These are phyloP conservation scores for Grosmannia clavigera DNA, from an alignment of 2,329 filamentous ascomycete species.

Conservation along the genomic window DNA sequence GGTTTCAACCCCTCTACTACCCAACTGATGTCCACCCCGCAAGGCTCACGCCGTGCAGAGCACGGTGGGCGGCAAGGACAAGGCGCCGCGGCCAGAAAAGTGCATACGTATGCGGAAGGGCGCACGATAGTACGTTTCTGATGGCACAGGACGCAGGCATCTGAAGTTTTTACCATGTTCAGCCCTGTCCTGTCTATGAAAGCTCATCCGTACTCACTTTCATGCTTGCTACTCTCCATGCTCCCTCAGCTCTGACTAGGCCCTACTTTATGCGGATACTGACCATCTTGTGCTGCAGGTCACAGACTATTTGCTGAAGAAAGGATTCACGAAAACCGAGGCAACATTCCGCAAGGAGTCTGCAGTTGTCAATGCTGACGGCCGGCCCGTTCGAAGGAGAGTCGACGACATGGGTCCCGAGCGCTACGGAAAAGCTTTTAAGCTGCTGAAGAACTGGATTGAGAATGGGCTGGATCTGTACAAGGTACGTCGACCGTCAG, in stretches of 20 bases:
- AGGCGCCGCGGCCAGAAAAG: background rate
- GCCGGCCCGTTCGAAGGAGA: constrained; percentile 54
- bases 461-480: constrained; percentile 90
- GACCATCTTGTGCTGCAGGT: constrained; percentile 32
- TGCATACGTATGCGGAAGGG: background rate
- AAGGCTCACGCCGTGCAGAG: background rate
- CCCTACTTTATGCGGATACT: background rate
- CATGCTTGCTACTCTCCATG: background rate
- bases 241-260: background rate
- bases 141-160: background rate
- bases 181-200: background rate
- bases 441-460: constrained; percentile 66
- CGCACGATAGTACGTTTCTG: background rate
- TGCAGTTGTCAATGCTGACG: constrained; percentile 67
- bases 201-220: background rate
- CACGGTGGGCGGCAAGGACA: background rate
- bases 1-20: background rate
- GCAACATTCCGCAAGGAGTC: constrained; percentile 87
- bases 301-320: constrained; percentile 90
- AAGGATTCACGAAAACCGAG: constrained; percentile 87
- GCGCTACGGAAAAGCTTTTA: constrained; percentile 67
- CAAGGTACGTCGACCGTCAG: constrained; percentile 44
- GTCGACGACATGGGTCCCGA: constrained; percentile 60
- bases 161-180: background rate
- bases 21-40: background rate